These are phyloP conservation scores for Cryptococcus sp. DNA, from an alignment of 1,284 basidiomycete genomes.

Conservation along the genomic window DNA sequence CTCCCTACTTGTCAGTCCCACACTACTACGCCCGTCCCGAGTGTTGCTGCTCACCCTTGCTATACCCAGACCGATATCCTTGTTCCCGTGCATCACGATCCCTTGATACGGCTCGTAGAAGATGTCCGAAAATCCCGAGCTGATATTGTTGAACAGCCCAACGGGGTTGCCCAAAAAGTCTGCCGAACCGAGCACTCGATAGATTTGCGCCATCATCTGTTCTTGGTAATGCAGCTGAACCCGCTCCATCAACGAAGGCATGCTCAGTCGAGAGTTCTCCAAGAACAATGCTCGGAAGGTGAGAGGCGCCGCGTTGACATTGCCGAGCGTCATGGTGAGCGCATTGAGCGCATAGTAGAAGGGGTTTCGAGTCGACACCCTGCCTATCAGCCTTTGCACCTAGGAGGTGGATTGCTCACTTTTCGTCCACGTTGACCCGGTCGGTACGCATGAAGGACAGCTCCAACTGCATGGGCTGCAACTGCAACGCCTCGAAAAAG, in stretches of 20 bases:
- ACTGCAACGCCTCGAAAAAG: constrained; percentile 95
- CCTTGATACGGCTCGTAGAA: constrained; percentile 99
- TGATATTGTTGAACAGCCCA: constrained; percentile 96
- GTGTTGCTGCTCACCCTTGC: constrained; percentile 80
- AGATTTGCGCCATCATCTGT: constrained; percentile 88
- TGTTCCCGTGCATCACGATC: constrained; percentile 94
- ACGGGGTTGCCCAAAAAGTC: constrained; percentile 82
- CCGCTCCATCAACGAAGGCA: constrained; percentile 76
- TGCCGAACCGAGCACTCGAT: constrained; percentile 91
- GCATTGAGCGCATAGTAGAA: constrained; percentile 91
- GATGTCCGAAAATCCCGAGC: constrained; percentile 96
- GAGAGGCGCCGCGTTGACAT: constrained; percentile 94
- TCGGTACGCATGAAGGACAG: constrained; percentile 97
- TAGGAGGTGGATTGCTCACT: constrained; percentile 67
- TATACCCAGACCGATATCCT: constrained; percentile 92
- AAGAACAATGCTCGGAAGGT: constrained; percentile 91
- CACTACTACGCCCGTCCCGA: too few species aligned
- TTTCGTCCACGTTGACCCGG: constrained; percentile 84
- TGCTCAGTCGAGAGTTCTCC: constrained; percentile 85
- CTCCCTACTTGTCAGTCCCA: constrained; percentile 62
- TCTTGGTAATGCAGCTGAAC: constrained; percentile 91
- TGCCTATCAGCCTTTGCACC: constrained; percentile 48
- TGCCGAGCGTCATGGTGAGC: constrained; percentile 93
- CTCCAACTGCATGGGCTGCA: constrained; percentile 89
- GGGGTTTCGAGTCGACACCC: constrained; percentile 70